phyloP scores from a whole-genome alignment of 2,329 filamentous ascomycete species.

The Sporothrix brasiliensis region DNA sequence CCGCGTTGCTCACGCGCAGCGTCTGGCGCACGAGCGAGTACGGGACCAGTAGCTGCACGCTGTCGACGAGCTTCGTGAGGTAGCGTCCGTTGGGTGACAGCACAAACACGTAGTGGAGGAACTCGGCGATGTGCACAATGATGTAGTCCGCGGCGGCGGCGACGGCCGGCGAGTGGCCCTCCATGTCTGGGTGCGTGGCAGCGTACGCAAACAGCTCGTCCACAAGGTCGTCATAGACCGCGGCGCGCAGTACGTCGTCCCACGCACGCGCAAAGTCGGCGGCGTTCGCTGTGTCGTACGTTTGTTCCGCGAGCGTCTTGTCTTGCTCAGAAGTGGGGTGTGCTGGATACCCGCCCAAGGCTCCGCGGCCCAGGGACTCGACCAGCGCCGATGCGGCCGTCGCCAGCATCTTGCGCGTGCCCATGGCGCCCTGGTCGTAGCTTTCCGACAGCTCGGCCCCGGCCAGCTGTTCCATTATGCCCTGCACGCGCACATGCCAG shows the following conservation, averaged over 20 bases:
- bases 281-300: slow-evolving; percentile 62
- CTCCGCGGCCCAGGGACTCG: slow-evolving; percentile 68
- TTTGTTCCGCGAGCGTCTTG: slow-evolving; percentile 34
- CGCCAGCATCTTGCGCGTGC: slow-evolving; percentile 72
- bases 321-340: slow-evolving; percentile 32
- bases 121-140: slow-evolving; percentile 71
- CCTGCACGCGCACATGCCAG: slow-evolving; percentile 65
- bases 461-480: slow-evolving; percentile 63
- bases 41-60: slow-evolving; percentile 69
- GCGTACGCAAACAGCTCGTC: slow-evolving; percentile 66
- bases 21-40: slow-evolving; percentile 74
- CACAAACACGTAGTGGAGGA: slow-evolving; percentile 73
- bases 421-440: slow-evolving; percentile 77
- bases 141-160: slow-evolving; percentile 67
- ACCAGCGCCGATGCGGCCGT: slow-evolving; percentile 71
- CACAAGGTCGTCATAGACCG: slow-evolving; percentile 69
- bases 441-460: slow-evolving; percentile 75
- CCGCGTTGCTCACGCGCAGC: slow-evolving; percentile 74
- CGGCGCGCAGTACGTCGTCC: slow-evolving; percentile 65
- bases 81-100: slow-evolving; percentile 75
- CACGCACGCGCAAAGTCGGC: slow-evolving; percentile 66
- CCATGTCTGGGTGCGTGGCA: slow-evolving; percentile 62
- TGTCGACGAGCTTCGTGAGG: slow-evolving; percentile 70
- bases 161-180: slow-evolving; percentile 64
- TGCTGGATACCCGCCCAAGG: slow-evolving; percentile 61